Evolutionary conservation across 371 early-diverging fungal species (phyloP).

Genomic region (Lichtheimia ramosa): DNA sequence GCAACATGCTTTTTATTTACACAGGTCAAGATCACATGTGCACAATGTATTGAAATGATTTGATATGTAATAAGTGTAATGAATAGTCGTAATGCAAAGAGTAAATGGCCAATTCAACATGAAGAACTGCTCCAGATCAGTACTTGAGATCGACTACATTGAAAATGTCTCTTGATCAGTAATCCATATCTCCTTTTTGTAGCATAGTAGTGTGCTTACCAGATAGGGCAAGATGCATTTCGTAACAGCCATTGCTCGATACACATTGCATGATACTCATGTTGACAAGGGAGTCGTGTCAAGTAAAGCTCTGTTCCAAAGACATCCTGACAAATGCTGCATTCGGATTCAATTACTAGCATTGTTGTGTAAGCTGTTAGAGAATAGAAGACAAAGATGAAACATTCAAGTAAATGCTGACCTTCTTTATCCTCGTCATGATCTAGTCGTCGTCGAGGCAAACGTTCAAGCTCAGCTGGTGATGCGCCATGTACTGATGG

Average conservation of each 20-base stretch:
- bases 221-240: constrained; percentile 24
- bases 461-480: neutral
- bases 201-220: constrained; percentile 11
- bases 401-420: neutral
- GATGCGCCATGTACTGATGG: neutral
- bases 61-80: too few species aligned
- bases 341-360: constrained; percentile 8
- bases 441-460: constrained; percentile 1
- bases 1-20: too few species aligned
- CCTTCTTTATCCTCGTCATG: neutral
- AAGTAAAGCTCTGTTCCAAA: constrained; percentile 8
- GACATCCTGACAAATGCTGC: constrained; percentile 20
- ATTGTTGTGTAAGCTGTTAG: neutral
- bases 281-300: constrained; percentile 18
- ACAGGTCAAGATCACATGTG: too few species aligned
- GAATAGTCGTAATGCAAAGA: too few species aligned
- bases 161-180: too few species aligned
- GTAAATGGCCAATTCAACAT: too few species aligned
- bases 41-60: too few species aligned
- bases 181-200: too few species aligned
- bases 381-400: neutral
- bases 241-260: constrained; percentile 16
- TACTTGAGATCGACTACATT: too few species aligned
- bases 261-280: constrained; percentile 23
- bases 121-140: too few species aligned